Evolutionary conservation across 345 rosid genomes (phyloP).

Genomic region (Punica granatum): DNA sequence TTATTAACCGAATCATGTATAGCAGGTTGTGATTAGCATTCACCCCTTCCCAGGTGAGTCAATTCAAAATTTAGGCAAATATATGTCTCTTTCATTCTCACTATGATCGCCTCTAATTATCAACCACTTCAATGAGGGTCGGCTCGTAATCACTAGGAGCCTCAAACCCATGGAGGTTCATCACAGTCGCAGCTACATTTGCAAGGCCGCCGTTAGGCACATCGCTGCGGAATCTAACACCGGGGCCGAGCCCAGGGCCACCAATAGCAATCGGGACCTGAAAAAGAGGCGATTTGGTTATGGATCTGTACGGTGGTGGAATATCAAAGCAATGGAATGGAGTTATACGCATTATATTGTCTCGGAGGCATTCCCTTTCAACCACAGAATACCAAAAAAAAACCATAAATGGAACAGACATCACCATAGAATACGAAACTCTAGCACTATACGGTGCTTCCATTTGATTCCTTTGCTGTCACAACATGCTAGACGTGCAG

Average conservation of each 20-base stretch:
- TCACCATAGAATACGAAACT: too few relatives aligned
- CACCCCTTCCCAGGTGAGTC: not conserved
- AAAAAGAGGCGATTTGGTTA: not conserved
- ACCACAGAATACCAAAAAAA: not conserved
- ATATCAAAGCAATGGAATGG: not conserved
- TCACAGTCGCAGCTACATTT: conserved; percentile 93
- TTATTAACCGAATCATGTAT: not conserved
- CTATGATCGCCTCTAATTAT: conserved; percentile 12
- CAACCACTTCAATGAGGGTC: conserved; percentile 70
- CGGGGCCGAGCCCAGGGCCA: conserved; percentile 66
- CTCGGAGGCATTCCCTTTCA: not conserved
- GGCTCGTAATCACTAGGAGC: conserved; percentile 84
- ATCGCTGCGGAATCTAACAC: conserved; percentile 66
- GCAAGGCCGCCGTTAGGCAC: conserved; percentile 69
- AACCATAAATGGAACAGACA: too few relatives aligned
- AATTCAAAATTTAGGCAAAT: not conserved
- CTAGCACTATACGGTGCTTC: too few relatives aligned
- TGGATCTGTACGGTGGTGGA: not conserved
- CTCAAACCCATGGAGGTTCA: conserved; percentile 83
- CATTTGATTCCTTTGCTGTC: not conserved
- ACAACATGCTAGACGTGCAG: not conserved
- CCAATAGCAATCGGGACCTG: conserved; percentile 94
- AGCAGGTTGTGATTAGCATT: not conserved
- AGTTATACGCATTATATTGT: not conserved
- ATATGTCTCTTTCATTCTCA: not conserved